Evolutionary conservation across 2,329 filamentous ascomycete genomes (phyloP).

Genomic region (Metarhizium robertsii): DNA sequence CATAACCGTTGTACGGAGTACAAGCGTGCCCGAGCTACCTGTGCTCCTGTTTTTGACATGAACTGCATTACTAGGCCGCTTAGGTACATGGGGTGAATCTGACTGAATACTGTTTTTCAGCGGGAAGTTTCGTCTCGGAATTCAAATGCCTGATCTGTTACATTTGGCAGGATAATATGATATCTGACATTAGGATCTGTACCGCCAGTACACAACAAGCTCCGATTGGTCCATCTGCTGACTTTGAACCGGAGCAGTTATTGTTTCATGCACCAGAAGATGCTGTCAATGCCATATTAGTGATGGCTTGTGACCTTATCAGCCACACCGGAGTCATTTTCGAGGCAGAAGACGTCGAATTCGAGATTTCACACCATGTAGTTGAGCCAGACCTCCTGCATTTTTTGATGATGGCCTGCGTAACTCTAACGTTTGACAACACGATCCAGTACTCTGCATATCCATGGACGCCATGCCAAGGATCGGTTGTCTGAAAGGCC

Average conservation of each 20-base stretch:
- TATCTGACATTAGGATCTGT: constrained; percentile 6
- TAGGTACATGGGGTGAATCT: too few relatives aligned
- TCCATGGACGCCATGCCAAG: background rate
- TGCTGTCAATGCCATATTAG: background rate
- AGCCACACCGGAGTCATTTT: background rate
- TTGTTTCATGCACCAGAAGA: background rate
- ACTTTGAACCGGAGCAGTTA: background rate
- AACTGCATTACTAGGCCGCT: background rate
- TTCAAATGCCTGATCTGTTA: constrained; percentile 9
- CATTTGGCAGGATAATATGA: constrained; percentile 5
- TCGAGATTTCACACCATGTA: background rate
- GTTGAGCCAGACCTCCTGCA: background rate
- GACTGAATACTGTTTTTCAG: background rate
- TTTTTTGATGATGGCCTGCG: background rate
- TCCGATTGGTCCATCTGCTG: background rate
- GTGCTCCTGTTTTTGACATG: background rate
- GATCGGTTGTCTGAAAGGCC: background rate
- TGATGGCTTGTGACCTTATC: background rate
- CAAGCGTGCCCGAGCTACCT: background rate
- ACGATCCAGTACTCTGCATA: background rate
- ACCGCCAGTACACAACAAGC: background rate
- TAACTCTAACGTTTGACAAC: background rate
- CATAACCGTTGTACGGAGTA: background rate
- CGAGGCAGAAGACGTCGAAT: background rate
- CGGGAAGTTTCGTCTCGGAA: background rate